Conservation (phyloP, 2,329 filamentous ascomycete genomes). For the Lithohypha guttulata region DNA sequence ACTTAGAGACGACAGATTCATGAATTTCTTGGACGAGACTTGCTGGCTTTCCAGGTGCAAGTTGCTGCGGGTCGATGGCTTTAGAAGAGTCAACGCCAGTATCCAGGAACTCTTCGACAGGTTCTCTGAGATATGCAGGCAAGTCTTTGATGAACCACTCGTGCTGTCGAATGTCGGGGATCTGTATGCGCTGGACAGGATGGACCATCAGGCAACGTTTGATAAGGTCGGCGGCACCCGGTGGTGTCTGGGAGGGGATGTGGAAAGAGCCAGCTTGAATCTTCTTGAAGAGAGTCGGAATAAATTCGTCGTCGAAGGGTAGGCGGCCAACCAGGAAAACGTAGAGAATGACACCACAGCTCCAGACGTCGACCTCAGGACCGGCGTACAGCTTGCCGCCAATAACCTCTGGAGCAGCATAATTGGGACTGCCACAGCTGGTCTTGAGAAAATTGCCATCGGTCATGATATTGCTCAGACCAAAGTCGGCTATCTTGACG, state of each 20-base stretch:
- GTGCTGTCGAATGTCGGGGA: constrained; percentile 84
- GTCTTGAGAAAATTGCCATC: constrained; percentile 99
- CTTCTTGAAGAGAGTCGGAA: constrained; percentile 93
- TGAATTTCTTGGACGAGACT: constrained; percentile 83
- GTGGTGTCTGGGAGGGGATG: constrained; percentile 81
- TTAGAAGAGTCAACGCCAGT: constrained; percentile 90
- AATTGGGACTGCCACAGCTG: constrained; percentile 95
- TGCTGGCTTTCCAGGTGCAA: constrained; percentile 66
- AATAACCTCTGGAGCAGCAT: constrained; percentile 94
- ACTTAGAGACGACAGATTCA: constrained; percentile 83
- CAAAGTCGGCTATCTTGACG: constrained; percentile 98
- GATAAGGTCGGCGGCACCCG: constrained; percentile 69
- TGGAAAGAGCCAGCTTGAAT: constrained; percentile 91
- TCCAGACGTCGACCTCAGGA: constrained; percentile 88
- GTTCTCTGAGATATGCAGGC: constrained; percentile 73
- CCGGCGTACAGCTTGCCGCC: constrained; percentile 95
- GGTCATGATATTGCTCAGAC: constrained; percentile 98
- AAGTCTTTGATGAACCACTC: constrained; percentile 88
- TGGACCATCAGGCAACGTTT: constrained; percentile 85
- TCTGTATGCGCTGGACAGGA: constrained; percentile 79
- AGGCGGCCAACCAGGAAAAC: constrained; percentile 57
- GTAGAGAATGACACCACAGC: constrained; percentile 55
- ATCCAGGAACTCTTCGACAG: constrained; percentile 83
- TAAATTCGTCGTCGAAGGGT: constrained; percentile 97
- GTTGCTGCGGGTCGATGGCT: constrained; percentile 70